Evolutionary conservation across 2,329 filamentous ascomycete genomes (phyloP), one percentile per base, ranked within the genome.

Genomic region (Monosporascus cannonballus): DNA sequence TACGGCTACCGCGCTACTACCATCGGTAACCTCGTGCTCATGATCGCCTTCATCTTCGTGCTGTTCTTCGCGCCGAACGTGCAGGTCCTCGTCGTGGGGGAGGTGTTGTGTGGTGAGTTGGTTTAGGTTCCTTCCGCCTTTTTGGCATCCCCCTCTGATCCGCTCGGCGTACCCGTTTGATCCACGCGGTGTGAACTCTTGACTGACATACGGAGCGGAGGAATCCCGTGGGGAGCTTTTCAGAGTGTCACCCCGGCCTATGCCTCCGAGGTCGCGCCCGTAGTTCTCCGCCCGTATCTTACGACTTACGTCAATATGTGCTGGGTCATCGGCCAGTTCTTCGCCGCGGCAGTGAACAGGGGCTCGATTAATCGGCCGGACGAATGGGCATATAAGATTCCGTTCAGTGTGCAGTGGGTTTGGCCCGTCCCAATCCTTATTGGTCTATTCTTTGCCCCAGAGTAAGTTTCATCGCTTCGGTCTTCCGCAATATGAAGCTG

Each of bases 301-400:
- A 81, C 78, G 0, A 77, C 75, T 0, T 80, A 77, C 50, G 76
- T 78, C 60, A 83, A 82, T 56, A 72, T 81, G 64, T 81, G 78
- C 57, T 82, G 78, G 75, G 76, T 79, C 3, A 76, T 81, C 47
- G 79, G 79, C 1, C 78, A 82, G 55, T 72, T 83, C 56, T 70
- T 79, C 46, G 72, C 73, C 0, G 72, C 74, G 0, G 76, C 73
- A 0, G 75, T 80, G 14, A 72, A 76, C 54, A 71, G 72, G 37
- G 71, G 66, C 5, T 71, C 77, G 4, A 62, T 74, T 8, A 55
- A 61, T 22, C 64, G 69, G 1, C 56, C 62, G 0, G 71, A 74
- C 24, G 56, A 78, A 47, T 78, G 76, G 75, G 72, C 74, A 1
- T 80, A 78, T 57, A 70, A 70, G 3, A 77, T 74, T 38, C 76